Evolutionary conservation across 1,284 basidiomycete species (phyloP), one percentile per base, ranked within the genome.

Genomic region (Sporisorium reilianum): DNA sequence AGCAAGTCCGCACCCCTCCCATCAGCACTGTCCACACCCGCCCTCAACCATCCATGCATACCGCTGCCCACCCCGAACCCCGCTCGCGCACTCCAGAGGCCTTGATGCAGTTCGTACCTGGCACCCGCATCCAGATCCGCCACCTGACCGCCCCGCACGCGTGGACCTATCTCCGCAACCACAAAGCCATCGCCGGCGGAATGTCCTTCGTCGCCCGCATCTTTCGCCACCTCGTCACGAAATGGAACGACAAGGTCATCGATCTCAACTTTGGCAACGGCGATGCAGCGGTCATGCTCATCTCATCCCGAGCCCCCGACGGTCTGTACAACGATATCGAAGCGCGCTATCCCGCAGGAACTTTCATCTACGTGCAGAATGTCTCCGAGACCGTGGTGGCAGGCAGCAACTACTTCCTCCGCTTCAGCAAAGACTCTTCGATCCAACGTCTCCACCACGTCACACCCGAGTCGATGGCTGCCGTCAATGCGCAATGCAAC

Each of bases 251-350:
- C 1, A 20, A 20, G 14, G 22, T 36, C 8, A 36, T 36, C 5
- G 11, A n/a, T 16, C 50, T 51, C 18, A 36, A 51, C 9, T 51
- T 51, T 34, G 50, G 34, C 34, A 51, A 51, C 36, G 36, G 36
- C 14, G 32, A 51, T 18, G 16, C 7, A 0, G 50, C 50, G 10
- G 22, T 20, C 3, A 14, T 51, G 32, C 14, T 25, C 5, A 23
- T 51, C 22, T 20, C n/a, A n/a, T n/a, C n/a, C n/a, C n/a, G n/a
- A n/a, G 32, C 34, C 3, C 36, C 22, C 3, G 22, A 23, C 18
- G 23, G 22, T 5, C 32, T 50, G 8, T 25, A 16, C 5, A 9
- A 16, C 11, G 36, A 16, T 12, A 50, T 36, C 8, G 28, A 36
- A 5, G 7, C n/a, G 16, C 20, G 16, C 6, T 51, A 25, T 8